These are phyloP conservation scores for Phytophthora quininea DNA, from an alignment of 352 stramenopile genomes.

Conservation along the genomic window DNA sequence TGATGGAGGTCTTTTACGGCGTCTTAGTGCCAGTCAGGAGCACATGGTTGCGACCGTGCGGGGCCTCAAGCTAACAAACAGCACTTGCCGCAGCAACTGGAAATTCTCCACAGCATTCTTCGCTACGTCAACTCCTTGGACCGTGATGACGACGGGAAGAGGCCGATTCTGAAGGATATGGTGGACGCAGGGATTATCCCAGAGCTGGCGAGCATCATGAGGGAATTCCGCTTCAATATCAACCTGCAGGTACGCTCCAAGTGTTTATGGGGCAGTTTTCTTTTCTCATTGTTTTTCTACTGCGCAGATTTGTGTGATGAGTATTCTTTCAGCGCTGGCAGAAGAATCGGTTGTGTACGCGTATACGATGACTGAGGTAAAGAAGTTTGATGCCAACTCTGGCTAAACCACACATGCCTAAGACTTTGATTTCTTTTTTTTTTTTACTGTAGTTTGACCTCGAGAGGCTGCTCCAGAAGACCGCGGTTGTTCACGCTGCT, in stretches of 20 bases:
- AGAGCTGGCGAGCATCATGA: slow-evolving; percentile 46
- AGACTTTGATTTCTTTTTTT: neutral
- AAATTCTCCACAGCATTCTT: slow-evolving; percentile 45
- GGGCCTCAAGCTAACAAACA: slow-evolving; percentile 44
- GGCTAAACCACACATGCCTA: neutral
- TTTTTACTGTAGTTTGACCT: slow-evolving; percentile 30
- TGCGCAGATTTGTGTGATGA: slow-evolving; percentile 50
- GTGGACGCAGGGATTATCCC: slow-evolving; percentile 47
- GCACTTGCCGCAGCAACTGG: slow-evolving; percentile 45
- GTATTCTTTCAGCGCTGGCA: slow-evolving; percentile 49
- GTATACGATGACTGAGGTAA: slow-evolving; percentile 65
- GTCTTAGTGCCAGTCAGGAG: slow-evolving; percentile 22
- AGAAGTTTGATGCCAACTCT: neutral
- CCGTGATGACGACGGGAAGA: slow-evolving; percentile 30
- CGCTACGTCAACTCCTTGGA: slow-evolving; percentile 35
- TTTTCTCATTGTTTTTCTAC: neutral
- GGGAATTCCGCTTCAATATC: slow-evolving; percentile 74
- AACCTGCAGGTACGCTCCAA: slow-evolving; percentile 56
- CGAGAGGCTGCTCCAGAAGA: slow-evolving; percentile 50
- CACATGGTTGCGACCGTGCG: slow-evolving; percentile 33
- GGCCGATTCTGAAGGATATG: slow-evolving; percentile 43
- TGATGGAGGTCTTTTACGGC: slow-evolving; percentile 1
- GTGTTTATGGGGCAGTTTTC: neutral
- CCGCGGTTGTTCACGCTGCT: slow-evolving; percentile 42
- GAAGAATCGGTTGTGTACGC: slow-evolving; percentile 59